These are phyloP conservation scores for Nicotiana undulata DNA, from an alignment of 257 asterid genomes.

Conservation along the genomic window DNA sequence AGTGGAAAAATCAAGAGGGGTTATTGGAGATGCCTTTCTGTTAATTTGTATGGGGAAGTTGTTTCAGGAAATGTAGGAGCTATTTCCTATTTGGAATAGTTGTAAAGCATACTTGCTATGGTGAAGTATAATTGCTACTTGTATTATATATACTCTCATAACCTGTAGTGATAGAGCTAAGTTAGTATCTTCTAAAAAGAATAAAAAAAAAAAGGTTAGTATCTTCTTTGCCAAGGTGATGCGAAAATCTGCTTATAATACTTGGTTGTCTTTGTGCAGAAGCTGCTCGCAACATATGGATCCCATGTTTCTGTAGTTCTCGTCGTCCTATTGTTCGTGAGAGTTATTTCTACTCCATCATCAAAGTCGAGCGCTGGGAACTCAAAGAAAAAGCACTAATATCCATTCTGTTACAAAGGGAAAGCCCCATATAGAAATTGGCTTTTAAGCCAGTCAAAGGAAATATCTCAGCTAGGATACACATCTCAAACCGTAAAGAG, in stretches of 20 bases:
- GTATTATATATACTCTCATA: background rate
- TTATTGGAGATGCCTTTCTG: background rate
- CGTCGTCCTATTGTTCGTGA: slow-evolving; percentile 27
- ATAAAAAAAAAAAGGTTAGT: too few relatives aligned
- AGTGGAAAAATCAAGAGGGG: background rate
- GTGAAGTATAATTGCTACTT: background rate
- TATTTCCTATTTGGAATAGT: background rate
- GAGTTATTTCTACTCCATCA: slow-evolving; percentile 24
- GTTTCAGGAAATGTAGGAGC: background rate
- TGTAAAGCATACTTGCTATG: background rate
- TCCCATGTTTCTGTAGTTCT: slow-evolving; percentile 45
- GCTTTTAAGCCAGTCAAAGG: background rate
- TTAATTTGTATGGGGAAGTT: background rate
- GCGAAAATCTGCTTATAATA: background rate
- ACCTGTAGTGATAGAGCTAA: background rate
- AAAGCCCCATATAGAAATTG: background rate
- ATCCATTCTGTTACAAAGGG: background rate
- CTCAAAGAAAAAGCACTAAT: slow-evolving; percentile 13
- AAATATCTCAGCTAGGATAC: background rate
- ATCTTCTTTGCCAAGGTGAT: background rate
- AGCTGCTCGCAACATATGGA: slow-evolving; percentile 35
- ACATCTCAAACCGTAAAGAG: background rate
- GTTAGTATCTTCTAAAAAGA: background rate
- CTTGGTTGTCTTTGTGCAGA: slow-evolving; percentile 30
- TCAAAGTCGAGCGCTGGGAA: slow-evolving; percentile 10